These are phyloP conservation scores for Hypsizygus ulmarius DNA, from an alignment of 1,284 basidiomycete species.

Conservation along the genomic window DNA sequence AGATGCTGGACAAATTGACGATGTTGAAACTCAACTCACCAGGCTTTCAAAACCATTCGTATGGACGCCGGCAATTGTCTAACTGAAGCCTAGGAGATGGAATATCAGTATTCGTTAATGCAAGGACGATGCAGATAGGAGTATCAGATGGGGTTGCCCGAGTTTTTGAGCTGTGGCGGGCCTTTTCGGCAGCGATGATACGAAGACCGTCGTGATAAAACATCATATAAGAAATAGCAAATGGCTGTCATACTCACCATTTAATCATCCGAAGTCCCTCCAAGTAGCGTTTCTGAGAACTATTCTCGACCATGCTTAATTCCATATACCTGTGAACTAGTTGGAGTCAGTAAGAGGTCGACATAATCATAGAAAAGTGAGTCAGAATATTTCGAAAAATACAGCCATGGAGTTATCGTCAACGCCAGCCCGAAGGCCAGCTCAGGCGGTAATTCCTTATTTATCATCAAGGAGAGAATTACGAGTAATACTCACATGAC, in stretches of 20 bases:
- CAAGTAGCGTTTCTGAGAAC: neutral
- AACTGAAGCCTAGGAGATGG: neutral
- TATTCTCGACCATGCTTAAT: too few relatives aligned
- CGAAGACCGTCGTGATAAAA: conserved; percentile 87
- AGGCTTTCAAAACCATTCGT: neutral
- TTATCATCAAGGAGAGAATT: conserved; percentile 44
- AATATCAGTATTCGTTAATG: neutral
- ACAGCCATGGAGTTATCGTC: conserved; percentile 79
- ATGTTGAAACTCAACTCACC: conserved; percentile 14
- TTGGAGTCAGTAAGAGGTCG: neutral
- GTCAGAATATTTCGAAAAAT: conserved; percentile 57
- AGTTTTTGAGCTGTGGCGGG: conserved; percentile 83
- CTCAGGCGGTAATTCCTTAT: conserved; percentile 80
- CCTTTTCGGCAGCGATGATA: conserved; percentile 77
- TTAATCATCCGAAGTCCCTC: neutral
- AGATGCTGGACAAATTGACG: conserved; percentile 5
- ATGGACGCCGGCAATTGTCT: neutral
- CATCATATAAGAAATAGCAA: conserved; percentile 31
- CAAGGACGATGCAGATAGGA: neutral
- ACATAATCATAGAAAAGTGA: neutral
- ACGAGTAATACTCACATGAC: conserved; percentile 28
- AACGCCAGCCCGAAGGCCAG: conserved; percentile 37
- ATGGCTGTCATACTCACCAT: conserved; percentile 22
- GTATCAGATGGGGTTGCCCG: conserved; percentile 77
- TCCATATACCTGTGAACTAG: neutral